phyloP scores from a whole-genome alignment of 2,329 filamentous ascomycete genomes.

The Huntiella abstrusa region DNA sequence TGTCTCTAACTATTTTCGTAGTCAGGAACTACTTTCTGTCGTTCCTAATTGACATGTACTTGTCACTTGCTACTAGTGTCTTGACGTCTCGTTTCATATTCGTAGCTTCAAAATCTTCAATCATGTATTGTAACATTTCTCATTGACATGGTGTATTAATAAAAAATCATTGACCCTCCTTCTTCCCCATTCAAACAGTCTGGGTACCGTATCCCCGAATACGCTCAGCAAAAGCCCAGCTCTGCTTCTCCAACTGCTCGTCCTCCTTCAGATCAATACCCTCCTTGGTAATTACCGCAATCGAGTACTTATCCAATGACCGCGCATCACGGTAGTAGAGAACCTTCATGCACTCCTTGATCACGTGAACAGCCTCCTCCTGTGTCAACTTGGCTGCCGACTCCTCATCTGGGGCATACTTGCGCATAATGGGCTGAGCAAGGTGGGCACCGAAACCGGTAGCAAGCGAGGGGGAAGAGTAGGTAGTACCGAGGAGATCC shows the following conservation, averaged over 20 bases:
- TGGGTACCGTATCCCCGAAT: slow-evolving; percentile 94
- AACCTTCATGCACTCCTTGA: slow-evolving; percentile 96
- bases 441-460: slow-evolving; percentile 89
- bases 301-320: slow-evolving; percentile 76
- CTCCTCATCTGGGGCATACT: slow-evolving; percentile 67
- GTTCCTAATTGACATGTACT: too few relatives aligned
- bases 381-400: slow-evolving; percentile 50
- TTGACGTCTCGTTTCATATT: too few relatives aligned
- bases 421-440: slow-evolving; percentile 78
- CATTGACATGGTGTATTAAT: too few relatives aligned
- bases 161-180: too few relatives aligned
- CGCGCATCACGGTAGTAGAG: slow-evolving; percentile 93
- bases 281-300: slow-evolving; percentile 75
- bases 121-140: too few relatives aligned
- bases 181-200: slow-evolving; percentile 26
- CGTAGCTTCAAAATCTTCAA: too few relatives aligned
- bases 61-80: too few relatives aligned
- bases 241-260: slow-evolving; percentile 84
- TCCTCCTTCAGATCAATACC: slow-evolving; percentile 71
- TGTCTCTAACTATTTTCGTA: too few relatives aligned
- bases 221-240: slow-evolving; percentile 92
- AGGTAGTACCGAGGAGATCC: slow-evolving; percentile 85
- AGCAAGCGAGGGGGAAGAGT: slow-evolving; percentile 68
- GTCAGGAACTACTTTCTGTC: too few relatives aligned
- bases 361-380: slow-evolving; percentile 60